Evolutionary conservation across 805 yeast genomes (phyloP), one percentile per base, ranked within the genome.

Genomic region (Kodamaea kakaduensis): DNA sequence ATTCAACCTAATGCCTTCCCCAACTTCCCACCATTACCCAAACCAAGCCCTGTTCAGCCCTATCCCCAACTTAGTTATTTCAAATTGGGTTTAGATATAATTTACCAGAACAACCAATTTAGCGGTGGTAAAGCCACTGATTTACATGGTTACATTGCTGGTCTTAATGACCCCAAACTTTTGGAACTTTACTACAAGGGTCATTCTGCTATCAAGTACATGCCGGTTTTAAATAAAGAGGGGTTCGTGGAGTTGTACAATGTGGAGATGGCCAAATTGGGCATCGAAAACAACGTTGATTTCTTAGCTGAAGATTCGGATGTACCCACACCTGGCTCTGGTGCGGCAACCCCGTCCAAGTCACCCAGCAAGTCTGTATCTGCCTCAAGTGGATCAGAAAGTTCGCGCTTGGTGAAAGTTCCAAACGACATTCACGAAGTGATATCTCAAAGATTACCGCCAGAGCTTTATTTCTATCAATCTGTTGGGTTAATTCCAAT

Each of bases 361-460:
- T n/a, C n/a, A n/a, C 13, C 27, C 5, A 6, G 17, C 4, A 42
- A 37, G 25, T 36, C 17, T 32, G 40, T 14, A 6, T 25, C 15
- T 40, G 10, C 41, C 27, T 16, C 27, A 10, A 17, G 14, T 4
- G 17, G 27, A 4, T 28, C 29, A 5, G 25, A 37, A 21, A 26
- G 22, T 10, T 17, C 31, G 13, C 22, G 32, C 10, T 14, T 30
- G 14, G 46, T 58, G 24, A 62, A 62, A 36, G 61, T 82, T 31
- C 97, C 97, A 3, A 75, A 77, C 42, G 95, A 88, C 56, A 65
- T 85, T 9, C 93, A 85, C 54, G 88, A 81, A 30, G 74, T 88
- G 31, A 71, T 93, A 32, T 87, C 94, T 7, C 86, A 84, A 56
- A 75, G 89, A 52, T 66, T 93, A 34, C 94, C 97, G 2, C 84